Evolutionary conservation across 2,329 filamentous ascomycete genomes (phyloP).

Genomic region (Pyrenophora seminiperda): DNA sequence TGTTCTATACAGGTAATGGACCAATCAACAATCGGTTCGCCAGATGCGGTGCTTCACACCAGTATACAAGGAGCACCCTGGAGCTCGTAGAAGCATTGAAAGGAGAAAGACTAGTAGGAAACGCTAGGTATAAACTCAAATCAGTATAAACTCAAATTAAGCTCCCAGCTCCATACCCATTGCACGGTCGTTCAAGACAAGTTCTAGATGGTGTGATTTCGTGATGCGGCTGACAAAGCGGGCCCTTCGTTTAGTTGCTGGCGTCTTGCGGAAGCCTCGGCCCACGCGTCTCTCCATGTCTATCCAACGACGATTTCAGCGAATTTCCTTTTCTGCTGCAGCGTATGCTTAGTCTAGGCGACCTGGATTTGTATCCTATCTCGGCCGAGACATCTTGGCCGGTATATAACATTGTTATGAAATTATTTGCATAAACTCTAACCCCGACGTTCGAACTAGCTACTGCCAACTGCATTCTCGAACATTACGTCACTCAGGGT

Average conservation of each 20-base stretch:
- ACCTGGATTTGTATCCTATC: neutral
- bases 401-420: too few relatives aligned
- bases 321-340: neutral
- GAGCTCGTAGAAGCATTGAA: neutral
- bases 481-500: constrained; percentile 30
- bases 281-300: constrained; percentile 10
- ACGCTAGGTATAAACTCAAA: constrained; percentile 3
- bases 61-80: neutral
- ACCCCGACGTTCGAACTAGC: too few relatives aligned
- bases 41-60: constrained; percentile 1
- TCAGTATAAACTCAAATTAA: neutral
- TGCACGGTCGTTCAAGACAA: neutral
- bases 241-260: constrained; percentile 3
- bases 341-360: neutral
- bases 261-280: constrained; percentile 16
- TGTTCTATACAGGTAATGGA: neutral
- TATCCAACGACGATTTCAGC: constrained; percentile 1
- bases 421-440: too few relatives aligned
- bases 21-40: constrained; percentile 4
- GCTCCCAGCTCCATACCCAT: neutral
- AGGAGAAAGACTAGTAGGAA: constrained; percentile 6
- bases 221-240: constrained; percentile 23
- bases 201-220: constrained; percentile 18
- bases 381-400: constrained; percentile 16
- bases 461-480: constrained; percentile 14